Evolutionary conservation across 345 rosid genomes (phyloP).

Genomic region (Salix brachista): DNA sequence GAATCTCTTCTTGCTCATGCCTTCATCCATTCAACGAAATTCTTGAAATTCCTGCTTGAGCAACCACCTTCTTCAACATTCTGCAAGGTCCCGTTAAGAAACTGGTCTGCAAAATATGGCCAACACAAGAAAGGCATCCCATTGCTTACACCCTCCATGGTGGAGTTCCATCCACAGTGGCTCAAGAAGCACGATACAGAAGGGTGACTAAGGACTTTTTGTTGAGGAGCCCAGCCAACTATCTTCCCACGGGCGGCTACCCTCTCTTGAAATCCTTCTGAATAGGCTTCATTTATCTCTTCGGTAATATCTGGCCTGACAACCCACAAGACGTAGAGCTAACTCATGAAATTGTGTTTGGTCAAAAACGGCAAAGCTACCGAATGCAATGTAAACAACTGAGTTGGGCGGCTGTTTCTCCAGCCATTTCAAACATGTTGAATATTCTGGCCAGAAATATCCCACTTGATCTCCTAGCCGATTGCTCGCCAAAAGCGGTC

Average conservation of each 20-base stretch:
- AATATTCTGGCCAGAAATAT: not conserved
- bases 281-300: not conserved
- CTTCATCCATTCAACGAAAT: not conserved
- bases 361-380: not conserved
- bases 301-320: not conserved
- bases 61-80: conserved; percentile 7
- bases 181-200: not conserved
- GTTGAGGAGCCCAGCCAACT: not conserved
- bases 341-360: not conserved
- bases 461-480: not conserved
- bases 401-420: conserved; percentile 13
- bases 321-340: not conserved
- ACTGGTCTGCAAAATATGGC: not conserved
- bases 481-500: conserved; percentile 11
- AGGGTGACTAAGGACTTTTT: not conserved
- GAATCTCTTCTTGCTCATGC: not conserved
- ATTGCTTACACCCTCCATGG: not conserved
- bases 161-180: conserved; percentile 4
- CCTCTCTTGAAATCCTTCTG: not conserved
- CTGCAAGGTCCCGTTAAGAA: not conserved
- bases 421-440: conserved; percentile 16
- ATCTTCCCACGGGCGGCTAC: not conserved
- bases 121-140: not conserved
- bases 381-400: conserved; percentile 12
- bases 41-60: not conserved